These are phyloP conservation scores for Penstemon eatonii DNA, from an alignment of 257 asterid genomes.

Conservation along the genomic window DNA sequence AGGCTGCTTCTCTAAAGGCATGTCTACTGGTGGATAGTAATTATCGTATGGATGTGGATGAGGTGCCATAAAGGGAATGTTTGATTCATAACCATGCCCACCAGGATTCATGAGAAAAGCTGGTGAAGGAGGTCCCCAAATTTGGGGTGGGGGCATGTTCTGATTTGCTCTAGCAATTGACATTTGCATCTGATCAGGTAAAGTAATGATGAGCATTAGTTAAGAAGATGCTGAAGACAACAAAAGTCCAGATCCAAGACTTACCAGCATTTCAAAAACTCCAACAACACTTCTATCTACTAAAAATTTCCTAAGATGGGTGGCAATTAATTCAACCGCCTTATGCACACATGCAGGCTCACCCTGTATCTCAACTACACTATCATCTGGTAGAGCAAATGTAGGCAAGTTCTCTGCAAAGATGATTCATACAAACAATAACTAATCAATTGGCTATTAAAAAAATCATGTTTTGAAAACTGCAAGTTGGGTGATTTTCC, in stretches of 20 bases:
- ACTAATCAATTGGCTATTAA: constrained; percentile 11
- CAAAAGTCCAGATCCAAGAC: constrained; percentile 24
- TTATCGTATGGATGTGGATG: constrained; percentile 63
- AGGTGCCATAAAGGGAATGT: constrained; percentile 53
- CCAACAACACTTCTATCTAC: constrained; percentile 89
- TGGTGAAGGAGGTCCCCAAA: constrained; percentile 69
- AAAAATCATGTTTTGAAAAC: not conserved
- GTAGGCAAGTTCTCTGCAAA: constrained; percentile 74
- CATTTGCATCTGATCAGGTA: constrained; percentile 58
- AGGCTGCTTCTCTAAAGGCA: constrained; percentile 57
- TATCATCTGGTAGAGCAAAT: constrained; percentile 81
- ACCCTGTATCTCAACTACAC: constrained; percentile 93
- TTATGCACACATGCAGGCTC: constrained; percentile 68
- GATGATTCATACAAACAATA: constrained; percentile 23
- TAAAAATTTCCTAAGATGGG: constrained; percentile 80
- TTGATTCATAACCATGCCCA: constrained; percentile 54
- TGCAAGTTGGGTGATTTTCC: not conserved
- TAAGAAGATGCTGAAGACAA: constrained; percentile 20
- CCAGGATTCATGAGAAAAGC: constrained; percentile 52
- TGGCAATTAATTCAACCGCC: constrained; percentile 78
- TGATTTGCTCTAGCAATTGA: constrained; percentile 62
- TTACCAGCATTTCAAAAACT: constrained; percentile 75
- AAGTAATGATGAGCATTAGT: constrained; percentile 16
- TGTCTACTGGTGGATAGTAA: constrained; percentile 61
- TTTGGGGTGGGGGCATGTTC: constrained; percentile 55